Conservation (phyloP, 129 eudicot genomes). For the Cynara cardunculus region DNA sequence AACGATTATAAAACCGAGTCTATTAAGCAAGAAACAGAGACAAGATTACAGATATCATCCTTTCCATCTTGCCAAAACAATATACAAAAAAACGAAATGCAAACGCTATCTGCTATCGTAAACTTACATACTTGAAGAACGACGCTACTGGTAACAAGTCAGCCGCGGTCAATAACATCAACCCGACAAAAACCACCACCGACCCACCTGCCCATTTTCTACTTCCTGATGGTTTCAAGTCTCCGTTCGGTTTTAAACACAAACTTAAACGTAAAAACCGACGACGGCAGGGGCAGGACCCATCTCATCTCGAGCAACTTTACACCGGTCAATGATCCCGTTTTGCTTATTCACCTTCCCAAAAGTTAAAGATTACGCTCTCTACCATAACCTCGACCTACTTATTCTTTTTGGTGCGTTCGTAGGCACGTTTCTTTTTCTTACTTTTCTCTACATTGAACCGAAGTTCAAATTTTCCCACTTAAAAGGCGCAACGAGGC, state of each 20-base stretch:
- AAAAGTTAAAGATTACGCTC: constrained; percentile 26
- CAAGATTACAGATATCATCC: constrained; percentile 24
- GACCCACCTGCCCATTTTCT: not conserved
- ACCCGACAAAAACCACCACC: constrained; percentile 25
- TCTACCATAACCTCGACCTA: constrained; percentile 14
- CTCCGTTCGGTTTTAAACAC: constrained; percentile 6
- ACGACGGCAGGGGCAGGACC: constrained; percentile 8
- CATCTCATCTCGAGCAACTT: constrained; percentile 22
- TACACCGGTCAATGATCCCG: constrained; percentile 31
- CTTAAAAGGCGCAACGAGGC: constrained; percentile 50
- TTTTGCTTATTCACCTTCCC: constrained; percentile 33
- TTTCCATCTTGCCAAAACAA: constrained; percentile 34
- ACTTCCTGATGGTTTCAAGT: not conserved
- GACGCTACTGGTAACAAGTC: constrained; percentile 35
- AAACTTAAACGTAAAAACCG: not conserved
- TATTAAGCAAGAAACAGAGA: constrained; percentile 17
- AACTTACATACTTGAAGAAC: constrained; percentile 27
- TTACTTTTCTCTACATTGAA: constrained; percentile 35
- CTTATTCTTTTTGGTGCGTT: constrained; percentile 21
- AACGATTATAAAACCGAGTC: not conserved
- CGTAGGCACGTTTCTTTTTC: not conserved
- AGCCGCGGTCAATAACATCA: constrained; percentile 31
- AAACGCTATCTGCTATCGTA: constrained; percentile 28
- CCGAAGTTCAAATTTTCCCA: constrained; percentile 83
- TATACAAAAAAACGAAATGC: constrained; percentile 28